Conservation (phyloP, 2,329 filamentous ascomycete genomes). For the Fusarium robinianum region DNA sequence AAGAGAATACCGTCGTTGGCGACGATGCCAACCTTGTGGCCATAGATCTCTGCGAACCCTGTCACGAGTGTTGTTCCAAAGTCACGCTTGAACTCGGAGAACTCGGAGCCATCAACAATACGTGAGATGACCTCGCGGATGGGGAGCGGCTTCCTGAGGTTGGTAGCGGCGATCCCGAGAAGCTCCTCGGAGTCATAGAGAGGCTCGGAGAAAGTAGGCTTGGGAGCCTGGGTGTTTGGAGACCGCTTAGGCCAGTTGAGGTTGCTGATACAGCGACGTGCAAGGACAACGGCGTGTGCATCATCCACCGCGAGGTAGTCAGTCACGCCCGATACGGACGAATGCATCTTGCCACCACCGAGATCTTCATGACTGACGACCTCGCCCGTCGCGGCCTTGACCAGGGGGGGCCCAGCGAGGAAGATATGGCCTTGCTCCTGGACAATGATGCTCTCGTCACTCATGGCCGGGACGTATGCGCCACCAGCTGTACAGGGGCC, state of each 20-base stretch:
- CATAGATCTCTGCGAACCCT: constrained; percentile 87
- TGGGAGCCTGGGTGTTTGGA: constrained; percentile 44
- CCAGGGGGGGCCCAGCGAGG: constrained; percentile 88
- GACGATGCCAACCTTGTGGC: constrained; percentile 87
- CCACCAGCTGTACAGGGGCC: constrained; percentile 95
- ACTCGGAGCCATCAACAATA: constrained; percentile 87
- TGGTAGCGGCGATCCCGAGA: constrained; percentile 85
- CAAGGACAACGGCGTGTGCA: constrained; percentile 85
- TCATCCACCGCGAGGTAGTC: constrained; percentile 96
- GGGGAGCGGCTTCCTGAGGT: constrained; percentile 82
- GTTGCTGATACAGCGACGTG: constrained; percentile 81
- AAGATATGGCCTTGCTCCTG: constrained; percentile 97
- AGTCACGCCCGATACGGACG: constrained; percentile 87
- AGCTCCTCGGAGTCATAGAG: constrained; percentile 80
- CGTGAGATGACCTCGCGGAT: constrained; percentile 91
- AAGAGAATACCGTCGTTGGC: constrained; percentile 97
- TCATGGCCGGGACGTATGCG: constrained; percentile 96
- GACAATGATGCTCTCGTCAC: constrained; percentile 96
- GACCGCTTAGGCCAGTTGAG: constrained; percentile 77
- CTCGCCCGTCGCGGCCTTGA: constrained; percentile 95
- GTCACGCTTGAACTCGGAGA: constrained; percentile 91
- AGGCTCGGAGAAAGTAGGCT: constrained; percentile 67
- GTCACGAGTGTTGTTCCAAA: constrained; percentile 91
- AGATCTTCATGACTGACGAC: constrained; percentile 88
- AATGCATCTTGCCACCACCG: constrained; percentile 87